Evolutionary conservation across 768 basidiomycete species (phyloP).

Genomic region (Psilocybe cyanescens): DNA sequence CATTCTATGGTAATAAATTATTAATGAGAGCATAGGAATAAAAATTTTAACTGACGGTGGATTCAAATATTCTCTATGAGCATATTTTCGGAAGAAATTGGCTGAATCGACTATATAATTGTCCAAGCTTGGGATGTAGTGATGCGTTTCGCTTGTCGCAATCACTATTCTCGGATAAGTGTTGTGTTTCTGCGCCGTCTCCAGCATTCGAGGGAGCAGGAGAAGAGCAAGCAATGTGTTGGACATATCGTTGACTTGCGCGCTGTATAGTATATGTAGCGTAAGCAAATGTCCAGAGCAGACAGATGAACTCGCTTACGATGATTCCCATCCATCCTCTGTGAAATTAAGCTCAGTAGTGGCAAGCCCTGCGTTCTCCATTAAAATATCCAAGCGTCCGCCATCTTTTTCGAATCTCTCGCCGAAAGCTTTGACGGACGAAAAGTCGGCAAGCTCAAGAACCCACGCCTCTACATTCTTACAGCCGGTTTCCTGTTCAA

Average conservation of each 20-base stretch:
- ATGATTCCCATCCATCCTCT: conserved; percentile 42
- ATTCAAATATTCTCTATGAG: conserved; percentile 32
- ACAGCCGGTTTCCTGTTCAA: conserved; percentile 36
- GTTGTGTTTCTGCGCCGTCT: conserved; percentile 35
- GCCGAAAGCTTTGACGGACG: conserved; percentile 42
- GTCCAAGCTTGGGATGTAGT: conserved; percentile 24
- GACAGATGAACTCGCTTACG: conserved; percentile 26
- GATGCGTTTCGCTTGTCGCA: conserved; percentile 47
- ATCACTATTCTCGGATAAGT: conserved; percentile 42
- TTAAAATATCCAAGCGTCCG: conserved; percentile 39
- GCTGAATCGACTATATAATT: conserved; percentile 26
- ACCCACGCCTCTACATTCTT: conserved; percentile 39
- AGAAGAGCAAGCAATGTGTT: conserved; percentile 42
- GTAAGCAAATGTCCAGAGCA: too few relatives aligned
- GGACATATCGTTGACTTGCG: conserved; percentile 52
- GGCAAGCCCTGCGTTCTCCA: conserved; percentile 21
- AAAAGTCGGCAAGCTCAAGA: conserved; percentile 44
- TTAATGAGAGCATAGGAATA: not conserved
- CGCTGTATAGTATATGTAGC: conserved; percentile 28
- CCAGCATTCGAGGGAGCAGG: conserved; percentile 45
- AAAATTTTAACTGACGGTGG: conserved; percentile 17
- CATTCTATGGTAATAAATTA: not conserved
- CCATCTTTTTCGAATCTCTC: conserved; percentile 35
- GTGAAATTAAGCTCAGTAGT: conserved; percentile 22
- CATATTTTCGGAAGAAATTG: conserved; percentile 35